Percentiles rank a stretch among this genome's conserved stretches.
Evolutionary conservation across 805 yeast genomes (phyloP).

Genomic region (Wickerhamomyces queroliae): DNA sequence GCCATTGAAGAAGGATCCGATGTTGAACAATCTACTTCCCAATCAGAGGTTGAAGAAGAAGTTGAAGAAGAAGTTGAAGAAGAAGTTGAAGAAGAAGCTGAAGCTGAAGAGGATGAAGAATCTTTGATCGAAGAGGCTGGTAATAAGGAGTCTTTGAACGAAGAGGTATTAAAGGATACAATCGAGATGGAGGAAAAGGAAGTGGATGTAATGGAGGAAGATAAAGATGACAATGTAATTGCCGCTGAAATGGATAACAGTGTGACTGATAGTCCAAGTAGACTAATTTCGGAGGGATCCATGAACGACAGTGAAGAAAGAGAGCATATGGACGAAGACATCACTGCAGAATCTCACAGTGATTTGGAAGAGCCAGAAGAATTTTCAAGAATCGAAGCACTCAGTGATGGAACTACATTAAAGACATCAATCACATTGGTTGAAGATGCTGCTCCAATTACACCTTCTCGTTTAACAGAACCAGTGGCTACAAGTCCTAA

Average conservation of each 20-base stretch:
- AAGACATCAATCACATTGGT: neutral
- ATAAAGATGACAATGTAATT: too few species aligned
- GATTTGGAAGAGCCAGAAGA: constrained; percentile 22
- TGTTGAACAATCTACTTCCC: too few species aligned
- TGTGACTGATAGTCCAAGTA: too few species aligned
- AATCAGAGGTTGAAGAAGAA: too few species aligned
- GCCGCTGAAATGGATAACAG: too few species aligned
- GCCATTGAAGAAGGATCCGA: too few species aligned
- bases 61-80: neutral
- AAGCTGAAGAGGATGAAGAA: neutral
- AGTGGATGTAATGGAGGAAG: too few species aligned
- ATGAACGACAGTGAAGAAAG: too few species aligned
- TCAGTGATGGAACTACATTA: neutral
- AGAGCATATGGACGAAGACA: too few species aligned
- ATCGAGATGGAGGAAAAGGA: too few species aligned
- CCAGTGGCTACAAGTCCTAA: constrained; percentile 25
- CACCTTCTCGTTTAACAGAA: constrained; percentile 26
- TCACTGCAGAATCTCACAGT: constrained; percentile 18
- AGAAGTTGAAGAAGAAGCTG: neutral
- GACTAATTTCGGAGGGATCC: too few species aligned
- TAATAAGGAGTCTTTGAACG: neutral
- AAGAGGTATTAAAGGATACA: neutral
- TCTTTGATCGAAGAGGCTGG: neutral
- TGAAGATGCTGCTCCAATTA: constrained; percentile 3
- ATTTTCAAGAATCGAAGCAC: constrained; percentile 21